A percentile compares a stretch with the other conserved stretches of the same genome.
phyloP scores from a whole-genome alignment of 345 rosid genomes.

The Aurinia saxatilis region DNA sequence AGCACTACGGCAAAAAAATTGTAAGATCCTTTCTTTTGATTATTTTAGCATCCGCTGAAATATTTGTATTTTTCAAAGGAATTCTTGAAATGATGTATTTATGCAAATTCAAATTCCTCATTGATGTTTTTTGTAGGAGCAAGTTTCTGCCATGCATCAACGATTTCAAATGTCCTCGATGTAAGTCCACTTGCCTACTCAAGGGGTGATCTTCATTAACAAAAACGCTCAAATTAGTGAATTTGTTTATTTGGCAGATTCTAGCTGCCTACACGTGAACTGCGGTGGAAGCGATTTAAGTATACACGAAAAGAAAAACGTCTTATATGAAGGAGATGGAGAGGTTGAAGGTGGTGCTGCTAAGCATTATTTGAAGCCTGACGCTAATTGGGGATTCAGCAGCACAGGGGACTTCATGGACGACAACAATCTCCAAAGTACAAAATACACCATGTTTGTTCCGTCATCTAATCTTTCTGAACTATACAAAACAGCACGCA shows the following conservation, averaged over 20 bases:
- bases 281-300: slow-evolving; percentile 50
- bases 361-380: slow-evolving; percentile 29
- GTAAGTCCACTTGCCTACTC: slow-evolving; percentile 36
- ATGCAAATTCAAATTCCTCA: neutral
- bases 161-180: slow-evolving; percentile 41
- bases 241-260: slow-evolving; percentile 31
- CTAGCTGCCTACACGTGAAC: slow-evolving; percentile 46
- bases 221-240: neutral
- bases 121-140: slow-evolving; percentile 29
- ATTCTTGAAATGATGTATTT: neutral
- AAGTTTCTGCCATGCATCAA: slow-evolving; percentile 48
- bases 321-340: slow-evolving; percentile 50
- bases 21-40: slow-evolving; percentile 39
- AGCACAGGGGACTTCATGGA: slow-evolving; percentile 72
- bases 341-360: slow-evolving; percentile 45
- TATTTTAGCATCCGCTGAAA: neutral
- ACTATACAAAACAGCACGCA: slow-evolving; percentile 41
- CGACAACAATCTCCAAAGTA: slow-evolving; percentile 42
- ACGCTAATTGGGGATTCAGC: slow-evolving; percentile 55
- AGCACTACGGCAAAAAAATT: slow-evolving; percentile 34
- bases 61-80: neutral
- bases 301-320: slow-evolving; percentile 29
- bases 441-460: slow-evolving; percentile 19
- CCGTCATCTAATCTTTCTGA: slow-evolving; percentile 36
- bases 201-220: neutral